phyloP scores from a whole-genome alignment of 306 rosid genomes.

The Dalbergia oliveri region DNA sequence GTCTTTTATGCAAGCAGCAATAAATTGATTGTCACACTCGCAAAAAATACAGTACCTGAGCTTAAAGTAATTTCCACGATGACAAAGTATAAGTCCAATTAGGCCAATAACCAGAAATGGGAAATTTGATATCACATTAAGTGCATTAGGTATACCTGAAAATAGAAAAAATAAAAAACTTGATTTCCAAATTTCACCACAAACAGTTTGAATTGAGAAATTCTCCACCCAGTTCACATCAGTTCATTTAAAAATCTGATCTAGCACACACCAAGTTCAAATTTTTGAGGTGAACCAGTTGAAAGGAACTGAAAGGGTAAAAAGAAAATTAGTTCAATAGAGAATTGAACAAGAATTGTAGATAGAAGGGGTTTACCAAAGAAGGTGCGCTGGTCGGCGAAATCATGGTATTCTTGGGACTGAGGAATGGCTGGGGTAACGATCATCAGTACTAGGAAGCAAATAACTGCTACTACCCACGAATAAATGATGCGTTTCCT shows the following conservation, averaged over 20 bases:
- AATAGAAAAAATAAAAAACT: too few relatives aligned
- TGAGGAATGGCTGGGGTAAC: constrained; percentile 86
- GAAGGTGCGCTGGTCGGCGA: constrained; percentile 82
- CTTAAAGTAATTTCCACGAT: constrained; percentile 66
- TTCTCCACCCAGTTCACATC: not conserved
- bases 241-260: not conserved
- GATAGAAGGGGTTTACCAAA: constrained; percentile 57
- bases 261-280: not conserved
- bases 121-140: constrained; percentile 86
- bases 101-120: constrained; percentile 80
- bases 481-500: constrained; percentile 57
- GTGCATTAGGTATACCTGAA: constrained; percentile 85
- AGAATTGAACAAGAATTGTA: not conserved
- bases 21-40: not conserved
- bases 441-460: constrained; percentile 78
- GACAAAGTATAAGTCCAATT: constrained; percentile 76
- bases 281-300: not conserved
- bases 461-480: constrained; percentile 61
- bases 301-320: not conserved
- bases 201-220: not conserved
- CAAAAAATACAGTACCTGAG: constrained; percentile 63
- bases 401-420: constrained; percentile 79
- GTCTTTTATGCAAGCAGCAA: constrained; percentile 15
- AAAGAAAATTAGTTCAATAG: not conserved
- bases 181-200: too few relatives aligned